These are phyloP conservation scores for Scopulariopsis brevicaulis DNA, from an alignment of 2,329 filamentous ascomycete species.

Conservation along the genomic window DNA sequence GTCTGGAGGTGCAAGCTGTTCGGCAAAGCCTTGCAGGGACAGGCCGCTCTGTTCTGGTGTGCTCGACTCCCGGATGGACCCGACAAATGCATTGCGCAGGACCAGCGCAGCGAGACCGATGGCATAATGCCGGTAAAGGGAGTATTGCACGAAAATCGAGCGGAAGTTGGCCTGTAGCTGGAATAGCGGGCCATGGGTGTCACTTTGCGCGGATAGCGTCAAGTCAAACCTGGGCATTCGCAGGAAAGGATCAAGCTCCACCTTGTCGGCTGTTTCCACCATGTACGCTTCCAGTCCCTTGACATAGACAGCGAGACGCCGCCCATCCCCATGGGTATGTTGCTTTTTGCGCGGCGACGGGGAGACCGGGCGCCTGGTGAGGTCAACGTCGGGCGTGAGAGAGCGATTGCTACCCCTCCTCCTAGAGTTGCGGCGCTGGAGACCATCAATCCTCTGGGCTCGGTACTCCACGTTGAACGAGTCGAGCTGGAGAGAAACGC, in stretches of 20 bases:
- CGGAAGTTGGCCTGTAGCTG: slow-evolving; percentile 75
- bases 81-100: slow-evolving; percentile 57
- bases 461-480: slow-evolving; percentile 84
- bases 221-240: slow-evolving; percentile 80
- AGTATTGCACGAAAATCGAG: slow-evolving; percentile 76
- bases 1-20: slow-evolving; percentile 22
- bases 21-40: background rate
- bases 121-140: slow-evolving; percentile 86
- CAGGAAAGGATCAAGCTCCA: slow-evolving; percentile 78
- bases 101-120: slow-evolving; percentile 72
- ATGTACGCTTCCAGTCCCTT: slow-evolving; percentile 83
- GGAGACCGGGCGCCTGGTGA: slow-evolving; percentile 21
- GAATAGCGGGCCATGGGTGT: slow-evolving; percentile 77
- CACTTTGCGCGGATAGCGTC: slow-evolving; percentile 72
- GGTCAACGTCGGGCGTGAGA: slow-evolving; percentile 59
- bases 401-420: slow-evolving; percentile 67
- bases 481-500: slow-evolving; percentile 76
- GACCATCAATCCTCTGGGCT: slow-evolving; percentile 61
- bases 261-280: slow-evolving; percentile 74
- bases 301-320: slow-evolving; percentile 69
- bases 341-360: slow-evolving; percentile 35
- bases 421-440: slow-evolving; percentile 45
- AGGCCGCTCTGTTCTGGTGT: background rate
- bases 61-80: slow-evolving; percentile 23
- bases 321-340: slow-evolving; percentile 57